Evolutionary conservation across 192 early-diverging fungal genomes (phyloP).

Genomic region (Pilobolus umbonatus): DNA sequence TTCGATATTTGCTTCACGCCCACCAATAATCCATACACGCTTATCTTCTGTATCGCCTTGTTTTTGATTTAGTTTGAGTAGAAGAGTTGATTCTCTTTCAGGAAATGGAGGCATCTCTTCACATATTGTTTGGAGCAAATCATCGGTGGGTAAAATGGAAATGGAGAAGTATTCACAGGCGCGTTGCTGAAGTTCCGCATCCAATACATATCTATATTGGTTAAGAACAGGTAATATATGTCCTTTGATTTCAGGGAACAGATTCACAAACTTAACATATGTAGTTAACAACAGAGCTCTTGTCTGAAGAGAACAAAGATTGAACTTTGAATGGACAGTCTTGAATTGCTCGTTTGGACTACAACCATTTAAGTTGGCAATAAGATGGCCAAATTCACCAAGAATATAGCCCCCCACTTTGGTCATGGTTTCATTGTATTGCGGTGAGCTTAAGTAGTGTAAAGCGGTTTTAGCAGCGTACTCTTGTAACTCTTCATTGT

Average conservation of each 20-base stretch:
- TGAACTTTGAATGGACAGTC: constrained; percentile 89
- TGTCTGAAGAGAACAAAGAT: constrained; percentile 70
- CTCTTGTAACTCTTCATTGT: constrained; percentile 92
- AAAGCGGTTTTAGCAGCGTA: constrained; percentile 87
- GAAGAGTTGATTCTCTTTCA: constrained; percentile 85
- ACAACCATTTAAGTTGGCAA: constrained; percentile 80
- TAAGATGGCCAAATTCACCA: constrained; percentile 97
- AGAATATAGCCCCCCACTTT: constrained; percentile 96
- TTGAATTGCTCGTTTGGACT: constrained; percentile 93
- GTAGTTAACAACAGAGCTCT: constrained; percentile 86
- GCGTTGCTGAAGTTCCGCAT: constrained; percentile 95
- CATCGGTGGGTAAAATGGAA: constrained; percentile 76
- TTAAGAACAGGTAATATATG: constrained; percentile 83
- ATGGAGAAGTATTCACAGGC: constrained; percentile 95
- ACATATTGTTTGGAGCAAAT: constrained; percentile 86
- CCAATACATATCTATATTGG: constrained; percentile 81
- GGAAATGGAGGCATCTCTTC: constrained; percentile 99
- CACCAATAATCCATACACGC: constrained; percentile 91
- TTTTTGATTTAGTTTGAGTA: constrained; percentile 78
- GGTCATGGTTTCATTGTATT: constrained; percentile 92
- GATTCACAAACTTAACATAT: constrained; percentile 92
- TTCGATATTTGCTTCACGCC: constrained; percentile 73
- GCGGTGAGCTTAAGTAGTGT: constrained; percentile 78
- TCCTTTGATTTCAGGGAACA: constrained; percentile 97
- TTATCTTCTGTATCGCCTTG: constrained; percentile 92